Base-by-base conservation (phyloP, 768 basidiomycete species). In the Vararia minispora region DNA sequence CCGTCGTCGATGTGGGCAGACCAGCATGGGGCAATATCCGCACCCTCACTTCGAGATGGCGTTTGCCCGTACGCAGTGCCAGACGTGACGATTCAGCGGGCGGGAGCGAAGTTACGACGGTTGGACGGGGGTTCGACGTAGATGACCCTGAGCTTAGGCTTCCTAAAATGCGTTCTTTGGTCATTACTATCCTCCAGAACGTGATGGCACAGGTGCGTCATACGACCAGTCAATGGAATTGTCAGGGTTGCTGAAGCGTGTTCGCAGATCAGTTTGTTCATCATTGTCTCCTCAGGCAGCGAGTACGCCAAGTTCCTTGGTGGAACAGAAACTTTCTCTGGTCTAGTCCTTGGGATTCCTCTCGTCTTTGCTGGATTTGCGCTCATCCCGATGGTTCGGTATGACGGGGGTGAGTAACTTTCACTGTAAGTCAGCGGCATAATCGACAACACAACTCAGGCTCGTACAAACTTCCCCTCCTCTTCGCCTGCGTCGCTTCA, bases 321-420 rank as follows among this genome's bases (percentile, higher is more conserved):
- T 17, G 80, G 79, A 13, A 68, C 61, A n/a, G 61, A 75, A n/a
- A 76, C 75, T 0, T 84, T 83, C 52, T 74, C 78, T 25, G 78
- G 80, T 36, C 49, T 84, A 5, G 68, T 69, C 24, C 73, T 80
- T 41, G 80, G 80, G 46, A 76, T 83, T 42, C 81, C 79, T 8
- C 71, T 74, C 8, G 57, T 72, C 2, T 68, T 80, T 41, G 69
- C 77, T 23, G 79, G 76, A 1, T 43, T 83, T 0, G 56, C 65
- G 1, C 62, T 83, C 11, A 50, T 80, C 13, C 75, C 75, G 3
- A 55, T 82, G 37, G 66, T 68, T 30, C 68, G 52, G 50, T 59
- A 63, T 14, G 79, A 82, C 49, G 57, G 58, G 66, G 77, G 80
- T 72, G 40, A 29, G 57, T 44, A 10, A 12, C 4, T 26, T 11